phyloP scores from a whole-genome alignment of 768 basidiomycete genomes.

The Hebeloma cylindrosporum region DNA sequence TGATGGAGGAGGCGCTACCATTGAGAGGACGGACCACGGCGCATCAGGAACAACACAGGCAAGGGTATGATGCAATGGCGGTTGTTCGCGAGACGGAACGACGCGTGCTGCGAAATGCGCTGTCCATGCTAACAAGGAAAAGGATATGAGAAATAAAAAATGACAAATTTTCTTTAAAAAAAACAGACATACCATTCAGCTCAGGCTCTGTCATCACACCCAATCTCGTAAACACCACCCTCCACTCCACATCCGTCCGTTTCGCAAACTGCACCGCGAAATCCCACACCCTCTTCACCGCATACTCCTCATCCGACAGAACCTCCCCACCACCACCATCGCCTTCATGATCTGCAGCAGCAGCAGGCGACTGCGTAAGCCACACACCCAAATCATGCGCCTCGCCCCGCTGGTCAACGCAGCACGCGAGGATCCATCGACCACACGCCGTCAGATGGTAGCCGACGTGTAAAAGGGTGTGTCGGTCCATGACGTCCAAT shows the following conservation, averaged over 20 bases:
- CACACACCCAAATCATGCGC: constrained; percentile 68
- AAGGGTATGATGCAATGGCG: constrained; percentile 59
- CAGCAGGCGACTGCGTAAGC: constrained; percentile 48
- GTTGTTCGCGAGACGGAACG: constrained; percentile 38
- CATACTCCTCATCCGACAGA: constrained; percentile 43
- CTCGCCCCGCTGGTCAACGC: constrained; percentile 79
- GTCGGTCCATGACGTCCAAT: constrained; percentile 44
- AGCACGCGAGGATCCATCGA: constrained; percentile 76
- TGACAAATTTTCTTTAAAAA: constrained; percentile 3
- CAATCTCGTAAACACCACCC: constrained; percentile 68
- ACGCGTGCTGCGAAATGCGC: constrained; percentile 45
- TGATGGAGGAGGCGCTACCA: constrained; percentile 13
- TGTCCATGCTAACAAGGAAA: constrained; percentile 59
- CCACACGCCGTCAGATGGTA: constrained; percentile 66
- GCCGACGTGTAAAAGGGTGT: constrained; percentile 71
- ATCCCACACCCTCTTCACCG: constrained; percentile 66
- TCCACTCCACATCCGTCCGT: constrained; percentile 77
- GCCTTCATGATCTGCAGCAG: constrained; percentile 5
- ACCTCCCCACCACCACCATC: constrained; percentile 23
- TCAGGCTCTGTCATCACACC: constrained; percentile 62
- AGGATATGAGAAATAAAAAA: constrained; percentile 4
- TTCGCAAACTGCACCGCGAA: constrained; percentile 63
- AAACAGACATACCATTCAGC: constrained; percentile 54
- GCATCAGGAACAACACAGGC: constrained; percentile 58
- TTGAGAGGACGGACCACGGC: constrained; percentile 55